phyloP scores from a whole-genome alignment of 306 rosid species.

The Glycine latifolia region DNA sequence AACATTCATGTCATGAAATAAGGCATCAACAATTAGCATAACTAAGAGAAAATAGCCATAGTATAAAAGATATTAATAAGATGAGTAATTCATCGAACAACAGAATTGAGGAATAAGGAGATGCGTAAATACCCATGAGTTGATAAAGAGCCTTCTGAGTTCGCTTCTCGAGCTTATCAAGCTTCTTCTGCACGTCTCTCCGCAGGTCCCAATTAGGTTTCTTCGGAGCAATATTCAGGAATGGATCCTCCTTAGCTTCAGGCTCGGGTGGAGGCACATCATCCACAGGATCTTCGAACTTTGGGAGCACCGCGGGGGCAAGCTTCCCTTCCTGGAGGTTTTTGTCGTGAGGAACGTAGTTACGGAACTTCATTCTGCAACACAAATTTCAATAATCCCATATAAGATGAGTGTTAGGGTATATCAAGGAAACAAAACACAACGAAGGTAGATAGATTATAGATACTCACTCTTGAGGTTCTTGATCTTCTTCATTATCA shows the following conservation, averaged over 20 bases:
- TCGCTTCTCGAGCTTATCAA: slow-evolving; percentile 90
- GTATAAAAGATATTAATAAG: neutral
- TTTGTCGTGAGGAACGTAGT: slow-evolving; percentile 94
- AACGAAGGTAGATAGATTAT: too few relatives aligned
- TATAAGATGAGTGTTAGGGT: neutral
- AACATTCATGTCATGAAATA: neutral
- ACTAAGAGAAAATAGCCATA: neutral
- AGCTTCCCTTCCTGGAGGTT: slow-evolving; percentile 87
- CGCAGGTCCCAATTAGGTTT: slow-evolving; percentile 97
- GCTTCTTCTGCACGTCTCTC: slow-evolving; percentile 96
- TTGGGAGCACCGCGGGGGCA: slow-evolving; percentile 80
- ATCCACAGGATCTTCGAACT: slow-evolving; percentile 89
- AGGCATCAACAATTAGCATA: neutral
- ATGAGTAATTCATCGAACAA: too few relatives aligned
- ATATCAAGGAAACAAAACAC: neutral
- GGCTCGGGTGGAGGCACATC: slow-evolving; percentile 63
- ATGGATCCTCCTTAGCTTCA: slow-evolving; percentile 74
- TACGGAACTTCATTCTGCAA: slow-evolving; percentile 86
- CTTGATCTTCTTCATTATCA: neutral
- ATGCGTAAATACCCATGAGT: slow-evolving; percentile 61
- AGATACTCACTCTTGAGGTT: slow-evolving; percentile 50
- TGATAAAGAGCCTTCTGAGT: slow-evolving; percentile 86
- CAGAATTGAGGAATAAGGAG: too few relatives aligned
- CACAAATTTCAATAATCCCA: neutral
- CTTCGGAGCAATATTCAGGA: slow-evolving; percentile 94